These are phyloP conservation scores for Actinidia arguta DNA, from an alignment of 179 eudicot species.

Conservation along the genomic window DNA sequence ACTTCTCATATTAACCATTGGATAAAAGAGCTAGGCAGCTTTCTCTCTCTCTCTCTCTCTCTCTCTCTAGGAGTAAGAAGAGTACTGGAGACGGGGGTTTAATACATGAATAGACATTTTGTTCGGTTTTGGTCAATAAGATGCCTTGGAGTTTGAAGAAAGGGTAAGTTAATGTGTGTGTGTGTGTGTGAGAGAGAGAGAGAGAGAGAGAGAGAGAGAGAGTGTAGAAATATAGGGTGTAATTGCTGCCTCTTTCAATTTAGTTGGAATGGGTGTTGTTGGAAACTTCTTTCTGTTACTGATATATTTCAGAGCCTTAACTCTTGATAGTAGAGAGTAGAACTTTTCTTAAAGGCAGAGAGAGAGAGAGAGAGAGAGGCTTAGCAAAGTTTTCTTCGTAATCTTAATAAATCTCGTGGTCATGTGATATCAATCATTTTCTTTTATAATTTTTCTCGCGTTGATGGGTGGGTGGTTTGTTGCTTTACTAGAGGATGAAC, in stretches of 20 bases:
- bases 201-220: too few relatives aligned
- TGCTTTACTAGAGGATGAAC: constrained; percentile 12
- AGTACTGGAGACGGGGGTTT: background rate
- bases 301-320: too few relatives aligned
- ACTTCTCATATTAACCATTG: constrained; percentile 22
- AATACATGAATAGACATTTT: constrained; percentile 8
- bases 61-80: background rate
- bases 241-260: constrained; percentile 34
- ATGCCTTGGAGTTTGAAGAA: constrained; percentile 52
- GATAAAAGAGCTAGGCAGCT: too few relatives aligned
- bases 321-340: too few relatives aligned
- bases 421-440: constrained; percentile 42
- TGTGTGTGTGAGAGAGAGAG: too few relatives aligned
- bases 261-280: background rate
- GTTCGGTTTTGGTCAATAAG: constrained; percentile 6
- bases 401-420: constrained; percentile 22
- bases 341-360: too few relatives aligned
- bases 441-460: constrained; percentile 5
- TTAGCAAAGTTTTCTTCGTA: background rate
- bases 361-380: too few relatives aligned
- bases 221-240: constrained; percentile 25
- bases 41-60: constrained; percentile 12
- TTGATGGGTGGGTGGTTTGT: constrained; percentile 20
- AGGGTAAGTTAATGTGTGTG: constrained; percentile 39
- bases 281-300: too few relatives aligned